These are phyloP conservation scores for Fusarium heterosporum DNA, from an alignment of 2,329 filamentous ascomycete species.

Conservation along the genomic window DNA sequence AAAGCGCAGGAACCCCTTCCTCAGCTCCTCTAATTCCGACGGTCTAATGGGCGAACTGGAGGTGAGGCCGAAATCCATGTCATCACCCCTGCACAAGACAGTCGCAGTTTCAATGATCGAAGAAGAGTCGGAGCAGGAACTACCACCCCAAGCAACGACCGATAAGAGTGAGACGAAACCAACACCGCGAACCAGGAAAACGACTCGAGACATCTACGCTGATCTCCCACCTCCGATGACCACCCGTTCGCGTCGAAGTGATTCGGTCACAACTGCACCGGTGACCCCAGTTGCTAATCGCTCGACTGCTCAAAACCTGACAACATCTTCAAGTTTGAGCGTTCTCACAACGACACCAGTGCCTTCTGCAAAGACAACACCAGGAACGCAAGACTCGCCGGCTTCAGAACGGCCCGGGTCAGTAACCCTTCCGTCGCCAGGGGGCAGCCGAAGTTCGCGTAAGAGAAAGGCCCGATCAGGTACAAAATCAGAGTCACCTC, in stretches of 20 bases:
- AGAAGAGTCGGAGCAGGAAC: conserved; percentile 10
- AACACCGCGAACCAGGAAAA: conserved; percentile 22
- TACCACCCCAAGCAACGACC: not conserved
- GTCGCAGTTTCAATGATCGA: conserved; percentile 24
- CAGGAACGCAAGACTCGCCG: conserved; percentile 51
- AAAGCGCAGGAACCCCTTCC: conserved; percentile 43
- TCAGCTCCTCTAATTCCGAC: conserved; percentile 50
- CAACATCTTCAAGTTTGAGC: conserved; percentile 56
- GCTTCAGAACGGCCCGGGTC: conserved; percentile 39
- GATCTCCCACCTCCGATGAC: conserved; percentile 44
- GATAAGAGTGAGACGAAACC: not conserved
- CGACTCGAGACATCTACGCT: conserved; percentile 19
- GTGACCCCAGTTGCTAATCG: conserved; percentile 42
- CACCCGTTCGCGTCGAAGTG: conserved; percentile 43
- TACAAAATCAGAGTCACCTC: conserved; percentile 48
- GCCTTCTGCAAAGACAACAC: conserved; percentile 53
- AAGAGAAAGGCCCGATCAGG: conserved; percentile 31
- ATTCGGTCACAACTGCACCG: conserved; percentile 32
- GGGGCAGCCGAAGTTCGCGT: conserved; percentile 29
- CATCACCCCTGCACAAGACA: conserved; percentile 25
- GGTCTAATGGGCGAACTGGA: conserved; percentile 22
- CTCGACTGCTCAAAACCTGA: conserved; percentile 12
- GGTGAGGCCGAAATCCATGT: conserved; percentile 20
- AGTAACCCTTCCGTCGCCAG: conserved; percentile 44
- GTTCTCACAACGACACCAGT: conserved; percentile 55